Conservation (phyloP, 169 alveolate species). For the Eimeria falciformis region DNA sequence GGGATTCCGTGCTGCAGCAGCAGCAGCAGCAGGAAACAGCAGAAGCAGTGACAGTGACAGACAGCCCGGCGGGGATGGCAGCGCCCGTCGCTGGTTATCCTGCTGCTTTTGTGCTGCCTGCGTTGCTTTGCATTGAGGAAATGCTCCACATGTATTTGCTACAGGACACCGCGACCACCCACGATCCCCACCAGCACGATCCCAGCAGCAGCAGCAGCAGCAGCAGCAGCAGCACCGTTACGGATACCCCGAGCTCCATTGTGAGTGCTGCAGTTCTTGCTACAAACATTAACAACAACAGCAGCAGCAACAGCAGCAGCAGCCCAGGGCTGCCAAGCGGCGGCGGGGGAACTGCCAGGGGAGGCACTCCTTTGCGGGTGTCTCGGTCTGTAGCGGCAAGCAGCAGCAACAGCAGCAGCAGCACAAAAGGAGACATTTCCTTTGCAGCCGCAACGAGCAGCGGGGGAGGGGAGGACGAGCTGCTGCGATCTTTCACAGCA, state of each 20-base stretch:
- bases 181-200: slow-evolving; percentile 45
- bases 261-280: slow-evolving; percentile 5
- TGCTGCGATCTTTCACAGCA: slow-evolving; percentile 36
- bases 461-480: background rate
- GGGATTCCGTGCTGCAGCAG: slow-evolving; percentile 30
- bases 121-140: slow-evolving; percentile 66
- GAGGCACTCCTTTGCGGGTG: background rate
- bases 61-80: background rate
- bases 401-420: slow-evolving; percentile 45
- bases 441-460: background rate
- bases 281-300: background rate
- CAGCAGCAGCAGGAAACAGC: slow-evolving; percentile 21
- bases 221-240: background rate
- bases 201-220: slow-evolving; percentile 19
- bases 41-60: slow-evolving; percentile 6
- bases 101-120: slow-evolving; percentile 62
- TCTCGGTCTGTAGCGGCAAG: background rate
- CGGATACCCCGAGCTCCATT: background rate
- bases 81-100: slow-evolving; percentile 55
- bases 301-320: slow-evolving; percentile 18
- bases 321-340: background rate
- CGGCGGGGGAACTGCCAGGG: background rate
- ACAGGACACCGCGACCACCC: slow-evolving; percentile 58
- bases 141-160: slow-evolving; percentile 58
- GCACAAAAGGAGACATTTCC: background rate